A percentile compares a stretch with the other conserved stretches of the same genome.
These are phyloP conservation scores for Musa schizocarpa DNA, from an alignment of 176 grass and related monocot genomes.

Conservation along the genomic window DNA sequence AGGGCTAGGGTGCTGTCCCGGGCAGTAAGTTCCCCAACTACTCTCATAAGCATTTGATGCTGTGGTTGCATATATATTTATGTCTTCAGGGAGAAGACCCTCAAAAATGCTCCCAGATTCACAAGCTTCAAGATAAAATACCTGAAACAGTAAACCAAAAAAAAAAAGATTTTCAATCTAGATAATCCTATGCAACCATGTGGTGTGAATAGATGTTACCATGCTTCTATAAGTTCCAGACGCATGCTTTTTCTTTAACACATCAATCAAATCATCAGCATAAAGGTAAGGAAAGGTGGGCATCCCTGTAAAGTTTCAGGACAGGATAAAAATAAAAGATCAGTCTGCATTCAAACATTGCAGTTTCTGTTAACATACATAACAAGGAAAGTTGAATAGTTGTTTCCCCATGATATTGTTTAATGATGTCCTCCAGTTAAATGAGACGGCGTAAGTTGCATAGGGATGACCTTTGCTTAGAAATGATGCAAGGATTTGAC, in stretches of 20 bases:
- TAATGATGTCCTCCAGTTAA: background rate
- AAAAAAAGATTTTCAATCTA: slow-evolving; percentile 1
- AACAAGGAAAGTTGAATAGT: background rate
- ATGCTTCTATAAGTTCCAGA: slow-evolving; percentile 93
- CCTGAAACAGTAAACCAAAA: slow-evolving; percentile 31
- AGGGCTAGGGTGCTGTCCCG: slow-evolving; percentile 51
- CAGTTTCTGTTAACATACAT: background rate
- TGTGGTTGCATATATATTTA: slow-evolving; percentile 86
- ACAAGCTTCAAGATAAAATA: slow-evolving; percentile 98
- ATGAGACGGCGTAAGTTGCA: too few species aligned
- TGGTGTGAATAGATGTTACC: slow-evolving; percentile 31
- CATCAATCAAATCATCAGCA: slow-evolving; percentile 61
- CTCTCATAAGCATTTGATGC: slow-evolving; percentile 89
- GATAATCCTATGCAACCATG: too few species aligned
- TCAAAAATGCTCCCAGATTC: slow-evolving; percentile 98
- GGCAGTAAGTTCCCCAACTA: slow-evolving; percentile 95
- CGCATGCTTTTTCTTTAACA: slow-evolving; percentile 83
- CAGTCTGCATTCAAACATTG: background rate
- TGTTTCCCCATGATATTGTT: background rate
- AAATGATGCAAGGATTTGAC: background rate
- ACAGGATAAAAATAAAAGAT: background rate
- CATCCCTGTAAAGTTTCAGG: slow-evolving; percentile 52
- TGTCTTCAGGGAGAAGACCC: slow-evolving; percentile 65
- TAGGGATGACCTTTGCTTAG: too few species aligned
- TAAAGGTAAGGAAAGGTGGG: slow-evolving; percentile 94